Conservation (phyloP, 2,329 filamentous ascomycete genomes). For the Colletotrichum incanum region DNA sequence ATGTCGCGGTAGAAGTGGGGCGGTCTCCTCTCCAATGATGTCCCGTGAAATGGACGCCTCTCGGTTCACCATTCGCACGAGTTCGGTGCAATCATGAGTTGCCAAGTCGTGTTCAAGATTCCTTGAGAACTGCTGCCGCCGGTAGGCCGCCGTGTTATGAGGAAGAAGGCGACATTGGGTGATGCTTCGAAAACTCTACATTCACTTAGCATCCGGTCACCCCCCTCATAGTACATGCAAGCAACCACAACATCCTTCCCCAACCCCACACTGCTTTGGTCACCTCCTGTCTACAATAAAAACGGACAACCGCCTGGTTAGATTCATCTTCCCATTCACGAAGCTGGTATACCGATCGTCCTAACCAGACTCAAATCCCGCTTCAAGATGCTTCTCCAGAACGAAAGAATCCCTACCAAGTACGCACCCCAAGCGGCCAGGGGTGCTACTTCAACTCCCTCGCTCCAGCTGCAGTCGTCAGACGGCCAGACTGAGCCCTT, state of each 20-base stretch:
- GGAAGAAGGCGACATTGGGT: constrained; percentile 2
- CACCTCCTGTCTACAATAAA: neutral
- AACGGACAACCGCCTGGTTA: neutral
- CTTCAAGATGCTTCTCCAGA: constrained; percentile 36
- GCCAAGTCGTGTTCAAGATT: neutral
- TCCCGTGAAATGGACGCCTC: constrained; percentile 10
- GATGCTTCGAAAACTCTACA: neutral
- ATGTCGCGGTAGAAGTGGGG: neutral
- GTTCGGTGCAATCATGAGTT: neutral
- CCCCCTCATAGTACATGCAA: neutral
- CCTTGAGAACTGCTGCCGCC: neutral
- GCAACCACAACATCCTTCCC: neutral
- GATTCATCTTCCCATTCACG: neutral
- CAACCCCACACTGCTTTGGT: neutral
- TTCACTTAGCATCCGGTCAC: neutral
- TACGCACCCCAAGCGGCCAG: constrained; percentile 36
- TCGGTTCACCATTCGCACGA: constrained; percentile 27
- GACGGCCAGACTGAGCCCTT: constrained; percentile 54
- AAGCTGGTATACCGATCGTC: neutral
- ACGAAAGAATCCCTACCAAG: constrained; percentile 29
- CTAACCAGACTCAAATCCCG: neutral
- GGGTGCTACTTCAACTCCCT: constrained; percentile 11
- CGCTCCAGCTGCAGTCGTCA: constrained; percentile 34
- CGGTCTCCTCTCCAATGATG: constrained; percentile 23
- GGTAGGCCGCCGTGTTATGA: neutral